These are phyloP conservation scores for Mollisia scopiformis DNA, from an alignment of 2,329 filamentous ascomycete genomes.

Conservation along the genomic window DNA sequence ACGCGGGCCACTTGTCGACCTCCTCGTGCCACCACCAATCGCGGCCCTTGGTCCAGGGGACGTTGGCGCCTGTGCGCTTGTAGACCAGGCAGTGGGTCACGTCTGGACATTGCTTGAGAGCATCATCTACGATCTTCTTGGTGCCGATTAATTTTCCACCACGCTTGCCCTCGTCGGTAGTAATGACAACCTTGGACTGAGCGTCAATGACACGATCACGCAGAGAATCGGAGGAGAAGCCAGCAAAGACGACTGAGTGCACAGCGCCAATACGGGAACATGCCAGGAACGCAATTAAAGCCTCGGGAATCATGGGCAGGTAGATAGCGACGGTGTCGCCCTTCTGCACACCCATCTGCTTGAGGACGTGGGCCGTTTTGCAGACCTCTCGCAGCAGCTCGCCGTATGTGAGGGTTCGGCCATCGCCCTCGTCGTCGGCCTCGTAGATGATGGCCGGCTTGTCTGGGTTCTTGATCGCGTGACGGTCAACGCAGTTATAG, in stretches of 20 bases:
- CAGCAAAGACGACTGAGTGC: constrained; percentile 97
- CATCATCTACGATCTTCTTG: constrained; percentile 99
- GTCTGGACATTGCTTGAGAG: constrained; percentile 91
- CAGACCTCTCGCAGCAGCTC: constrained; percentile 94
- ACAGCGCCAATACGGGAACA: constrained; percentile 91
- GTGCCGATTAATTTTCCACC: constrained; percentile 97
- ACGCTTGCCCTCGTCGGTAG: constrained; percentile 95
- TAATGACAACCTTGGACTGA: constrained; percentile 91
- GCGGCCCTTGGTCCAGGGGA: constrained; percentile 72
- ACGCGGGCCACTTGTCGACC: constrained; percentile 93
- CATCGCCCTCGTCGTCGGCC: constrained; percentile 86
- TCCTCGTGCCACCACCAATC: constrained; percentile 99
- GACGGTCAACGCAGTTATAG: constrained; percentile 96
- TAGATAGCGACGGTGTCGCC: constrained; percentile 97
- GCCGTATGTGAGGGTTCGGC: constrained; percentile 87
- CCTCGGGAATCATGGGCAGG: constrained; percentile 98
- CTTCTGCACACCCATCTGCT: constrained; percentile 95
- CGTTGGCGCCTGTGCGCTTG: constrained; percentile 91
- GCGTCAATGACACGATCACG: constrained; percentile 94
- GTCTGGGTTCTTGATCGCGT: constrained; percentile 92
- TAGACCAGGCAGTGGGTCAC: constrained; percentile 86
- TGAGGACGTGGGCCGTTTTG: constrained; percentile 82
- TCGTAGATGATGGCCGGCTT: constrained; percentile 98
- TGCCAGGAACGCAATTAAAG: constrained; percentile 86
- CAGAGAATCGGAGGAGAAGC: constrained; percentile 95